Evolutionary conservation across 805 yeast genomes (phyloP), one percentile per base, ranked within the genome.

Genomic region (Priceomyces melissophilus): DNA sequence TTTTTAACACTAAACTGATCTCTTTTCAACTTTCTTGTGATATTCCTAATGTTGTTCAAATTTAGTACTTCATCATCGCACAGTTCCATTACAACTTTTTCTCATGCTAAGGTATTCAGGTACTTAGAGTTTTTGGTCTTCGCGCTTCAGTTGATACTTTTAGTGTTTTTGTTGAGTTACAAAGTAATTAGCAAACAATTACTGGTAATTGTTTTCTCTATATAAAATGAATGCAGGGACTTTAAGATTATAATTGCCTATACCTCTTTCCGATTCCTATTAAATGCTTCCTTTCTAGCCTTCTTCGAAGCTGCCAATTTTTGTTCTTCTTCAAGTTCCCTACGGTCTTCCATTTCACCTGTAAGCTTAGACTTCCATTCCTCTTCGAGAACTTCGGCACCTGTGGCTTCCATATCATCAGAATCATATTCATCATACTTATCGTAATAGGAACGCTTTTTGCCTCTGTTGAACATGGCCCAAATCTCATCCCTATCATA

Each of bases 401-500:
- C 97, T 1, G 93, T 84, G 2, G 96, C 96, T 57, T 91, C 98
- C 97, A 93, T 91, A 53, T 87, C 88, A 26, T 75, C 76, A 6
- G 65, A 65, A 44, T 76, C 73, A 40, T 72, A 76, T 41, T 76
- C 79, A 39, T 73, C 71, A 38, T 71, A 67, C 29, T 63, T 61
- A 20, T 67, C 57, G 45, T 69, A 73, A 32, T 70, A 61, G 0
- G 67, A 51, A 34, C 87, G 67, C 40, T 73, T 69, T 43, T 72
- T 73, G 3, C 89, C 87, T 43, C 77, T 72, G 54, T 80, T 82
- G 60, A 90, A 85, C 61, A 91, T 75, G 13, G 81, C 78, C 96
- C 96, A 88, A 35, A 91, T 90, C 60, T 89, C 96, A 47, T 85
- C 89, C 33, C 91, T 67, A 51, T 87, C 86, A 49, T 85, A 86